Base-by-base conservation (phyloP, 2,329 filamentous ascomycete genomes). In the Penicillium sp. region DNA sequence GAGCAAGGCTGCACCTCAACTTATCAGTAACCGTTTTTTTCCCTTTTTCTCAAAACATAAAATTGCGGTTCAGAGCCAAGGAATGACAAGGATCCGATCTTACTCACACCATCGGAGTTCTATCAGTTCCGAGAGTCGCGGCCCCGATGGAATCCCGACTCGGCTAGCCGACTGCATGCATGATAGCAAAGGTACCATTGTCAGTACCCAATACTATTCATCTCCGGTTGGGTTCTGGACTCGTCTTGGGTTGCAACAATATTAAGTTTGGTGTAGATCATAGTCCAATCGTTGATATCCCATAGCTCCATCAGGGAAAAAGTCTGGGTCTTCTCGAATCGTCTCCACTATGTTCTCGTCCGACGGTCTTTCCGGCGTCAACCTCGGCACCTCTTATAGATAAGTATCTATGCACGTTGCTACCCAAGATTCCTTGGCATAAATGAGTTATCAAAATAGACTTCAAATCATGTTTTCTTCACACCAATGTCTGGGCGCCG, bases 81-180 rank as follows among this genome's bases (percentile, higher is more conserved):
- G 16, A 33, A 33, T 33, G 31, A 33, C 31, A 33, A 33, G 31
- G 14, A 33, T 33, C 8, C 9, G 9, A 39, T 19, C 3, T 39
- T 33, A 33, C 31, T 33, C 35, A 37, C 35, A 39, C 35, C 35
- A 19, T 39, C 35, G 39, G 10, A 14, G 3, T 7, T 42, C 42
- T 44, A 52, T 55, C 43, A 42, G 19, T 29, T n/a, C 29, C 45
- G 42, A 35, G 43, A 33, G 35, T 29, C 37, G 31, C 14, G 29
- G 29, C 31, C 19, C 35, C 25, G 25, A 25, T n/a, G 27, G 25
- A 48, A 60, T 54, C 50, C 60, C 55, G 57, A 60, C 31, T 62
- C 60, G 60, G 60, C 46, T 58, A 62, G 53, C 57, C 60, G 60
- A 60, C 11, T 56, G 60, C 53, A 62, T 56, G 60, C 53, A 62